Conservation (phyloP, 192 early-diverging fungal genomes). For the Coemansia sp. region DNA sequence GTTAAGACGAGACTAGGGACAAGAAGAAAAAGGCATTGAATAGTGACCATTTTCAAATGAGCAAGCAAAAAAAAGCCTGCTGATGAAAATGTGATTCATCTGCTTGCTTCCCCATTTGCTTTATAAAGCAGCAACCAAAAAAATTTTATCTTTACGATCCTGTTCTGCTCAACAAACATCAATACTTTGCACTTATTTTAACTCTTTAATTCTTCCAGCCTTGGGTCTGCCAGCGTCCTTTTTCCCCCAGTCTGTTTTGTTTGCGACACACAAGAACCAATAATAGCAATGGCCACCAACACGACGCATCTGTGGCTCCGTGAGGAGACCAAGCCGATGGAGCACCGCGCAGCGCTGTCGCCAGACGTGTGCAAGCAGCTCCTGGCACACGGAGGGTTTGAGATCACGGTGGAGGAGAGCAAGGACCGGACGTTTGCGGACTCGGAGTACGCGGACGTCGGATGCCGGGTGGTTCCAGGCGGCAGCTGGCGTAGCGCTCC, state of each 20-base stretch:
- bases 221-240: no score
- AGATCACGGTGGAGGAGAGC: conserved; percentile 87
- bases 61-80: no score
- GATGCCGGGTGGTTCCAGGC: conserved; percentile 75
- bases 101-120: no score
- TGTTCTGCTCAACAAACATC: no score
- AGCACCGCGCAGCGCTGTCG: conserved; percentile 91
- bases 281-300: conserved; percentile 16
- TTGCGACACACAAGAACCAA: background rate
- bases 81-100: no score
- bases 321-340: conserved; percentile 96
- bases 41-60: no score
- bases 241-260: background rate
- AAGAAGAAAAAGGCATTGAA: no score
- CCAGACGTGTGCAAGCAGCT: conserved; percentile 81
- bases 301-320: conserved; percentile 84
- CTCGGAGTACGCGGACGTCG: conserved; percentile 81
- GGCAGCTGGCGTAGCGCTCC: conserved; percentile 88
- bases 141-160: no score
- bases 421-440: conserved; percentile 85
- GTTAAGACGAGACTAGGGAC: no score
- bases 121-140: no score
- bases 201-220: no score
- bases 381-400: conserved; percentile 67
- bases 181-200: no score